A percentile compares a stretch with the other conserved stretches of the same genome.
These are phyloP conservation scores for Xylaria sp. DNA, from an alignment of 2,329 filamentous ascomycete species.

Conservation along the genomic window DNA sequence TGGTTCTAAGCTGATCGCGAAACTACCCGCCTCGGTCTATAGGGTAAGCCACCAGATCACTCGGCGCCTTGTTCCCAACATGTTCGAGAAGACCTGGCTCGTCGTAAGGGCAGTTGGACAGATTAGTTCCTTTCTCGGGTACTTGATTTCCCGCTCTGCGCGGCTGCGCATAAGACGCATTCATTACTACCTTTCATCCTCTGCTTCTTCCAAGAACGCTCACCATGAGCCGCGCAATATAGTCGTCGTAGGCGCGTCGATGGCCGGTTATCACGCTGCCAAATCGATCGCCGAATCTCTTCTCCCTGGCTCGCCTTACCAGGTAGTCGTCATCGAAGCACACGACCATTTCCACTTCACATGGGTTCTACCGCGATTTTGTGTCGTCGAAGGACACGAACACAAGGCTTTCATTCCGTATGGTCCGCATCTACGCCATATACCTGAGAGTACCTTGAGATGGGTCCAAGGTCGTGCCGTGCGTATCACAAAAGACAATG, in stretches of 20 bases:
- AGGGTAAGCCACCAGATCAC: neutral
- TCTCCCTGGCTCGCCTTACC: constrained; percentile 59
- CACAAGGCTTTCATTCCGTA: constrained; percentile 71
- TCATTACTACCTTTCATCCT: constrained; percentile 33
- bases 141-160: constrained; percentile 35
- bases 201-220: constrained; percentile 8
- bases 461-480: constrained; percentile 59
- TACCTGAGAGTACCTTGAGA: constrained; percentile 21
- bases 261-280: constrained; percentile 64
- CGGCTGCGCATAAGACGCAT: constrained; percentile 37
- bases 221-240: constrained; percentile 55
- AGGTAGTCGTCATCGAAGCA: constrained; percentile 67
- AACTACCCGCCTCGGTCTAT: neutral
- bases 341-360: constrained; percentile 71
- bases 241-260: constrained; percentile 68
- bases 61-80: constrained; percentile 22
- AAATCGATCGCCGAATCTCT: constrained; percentile 61
- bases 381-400: constrained; percentile 66
- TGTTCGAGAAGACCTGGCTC: constrained; percentile 40
- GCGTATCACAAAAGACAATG: constrained; percentile 51
- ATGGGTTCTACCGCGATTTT: constrained; percentile 69
- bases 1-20: neutral
- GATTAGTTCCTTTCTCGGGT: constrained; percentile 26
- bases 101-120: constrained; percentile 37
- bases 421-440: constrained; percentile 52